phyloP scores from a whole-genome alignment of 305 asterid genomes.

The Fraxinus baroniana region DNA sequence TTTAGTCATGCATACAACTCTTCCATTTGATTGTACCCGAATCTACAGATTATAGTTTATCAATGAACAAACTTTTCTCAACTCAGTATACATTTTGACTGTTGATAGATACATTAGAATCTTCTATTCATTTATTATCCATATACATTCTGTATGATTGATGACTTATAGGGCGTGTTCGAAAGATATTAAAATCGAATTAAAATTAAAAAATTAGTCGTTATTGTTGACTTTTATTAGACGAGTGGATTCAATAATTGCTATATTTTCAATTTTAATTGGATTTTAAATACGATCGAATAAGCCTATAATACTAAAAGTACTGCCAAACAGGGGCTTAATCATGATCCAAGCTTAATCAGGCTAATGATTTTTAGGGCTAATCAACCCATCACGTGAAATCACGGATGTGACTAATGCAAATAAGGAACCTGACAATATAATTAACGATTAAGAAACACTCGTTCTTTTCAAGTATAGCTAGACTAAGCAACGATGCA shows the following conservation, averaged over 20 bases:
- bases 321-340: background rate
- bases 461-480: background rate
- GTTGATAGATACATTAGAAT: background rate
- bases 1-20: background rate
- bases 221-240: too few relatives aligned
- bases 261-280: too few relatives aligned
- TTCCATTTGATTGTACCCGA: background rate
- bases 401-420: background rate
- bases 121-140: background rate
- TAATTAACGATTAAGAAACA: background rate
- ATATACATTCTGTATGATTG: background rate
- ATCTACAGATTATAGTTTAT: background rate
- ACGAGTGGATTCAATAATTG: too few relatives aligned
- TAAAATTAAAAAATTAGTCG: too few relatives aligned
- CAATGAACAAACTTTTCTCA: background rate
- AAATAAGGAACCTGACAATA: background rate
- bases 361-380: background rate
- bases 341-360: background rate
- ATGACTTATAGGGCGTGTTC: background rate
- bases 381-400: background rate
- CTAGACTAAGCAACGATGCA: background rate
- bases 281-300: too few relatives aligned
- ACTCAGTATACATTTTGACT: background rate
- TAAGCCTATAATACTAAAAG: background rate
- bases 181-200: too few relatives aligned